Evolutionary conservation across 805 yeast species (phyloP).

Genomic region (Candida railenensis): DNA sequence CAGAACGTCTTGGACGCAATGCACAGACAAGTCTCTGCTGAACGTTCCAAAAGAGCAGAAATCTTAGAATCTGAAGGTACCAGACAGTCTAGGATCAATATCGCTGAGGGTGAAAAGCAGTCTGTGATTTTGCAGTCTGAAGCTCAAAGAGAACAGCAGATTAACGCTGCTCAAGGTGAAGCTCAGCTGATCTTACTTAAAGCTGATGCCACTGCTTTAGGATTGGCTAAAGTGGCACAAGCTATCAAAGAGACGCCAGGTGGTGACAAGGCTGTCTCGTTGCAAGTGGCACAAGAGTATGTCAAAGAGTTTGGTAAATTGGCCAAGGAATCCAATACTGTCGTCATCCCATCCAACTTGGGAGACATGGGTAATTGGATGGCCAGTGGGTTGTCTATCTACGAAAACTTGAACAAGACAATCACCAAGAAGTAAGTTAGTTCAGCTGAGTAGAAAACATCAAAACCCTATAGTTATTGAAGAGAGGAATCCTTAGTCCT

Average conservation of each 20-base stretch:
- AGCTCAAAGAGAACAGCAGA: slow-evolving; percentile 58
- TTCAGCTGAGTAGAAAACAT: not conserved
- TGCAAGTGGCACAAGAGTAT: slow-evolving; percentile 81
- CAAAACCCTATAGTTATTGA: not conserved
- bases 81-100: slow-evolving; percentile 74
- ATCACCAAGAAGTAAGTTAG: slow-evolving; percentile 8
- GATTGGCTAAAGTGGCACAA: slow-evolving; percentile 60
- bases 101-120: slow-evolving; percentile 79
- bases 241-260: slow-evolving; percentile 70
- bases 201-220: slow-evolving; percentile 73
- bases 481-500: not conserved
- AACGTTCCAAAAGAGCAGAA: slow-evolving; percentile 83
- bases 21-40: slow-evolving; percentile 90
- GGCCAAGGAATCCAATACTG: slow-evolving; percentile 79
- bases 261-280: slow-evolving; percentile 71
- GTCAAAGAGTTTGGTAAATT: slow-evolving; percentile 78
- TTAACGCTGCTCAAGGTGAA: slow-evolving; percentile 73
- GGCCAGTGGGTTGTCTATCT: slow-evolving; percentile 75
- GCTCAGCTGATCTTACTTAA: slow-evolving; percentile 64
- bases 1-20: slow-evolving; percentile 81
- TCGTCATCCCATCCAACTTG: slow-evolving; percentile 73
- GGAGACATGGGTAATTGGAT: slow-evolving; percentile 73
- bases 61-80: slow-evolving; percentile 85
- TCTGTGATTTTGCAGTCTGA: slow-evolving; percentile 74
- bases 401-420: slow-evolving; percentile 45